Conservation (phyloP, 805 yeast species). For the Metschnikowia hibisci region DNA sequence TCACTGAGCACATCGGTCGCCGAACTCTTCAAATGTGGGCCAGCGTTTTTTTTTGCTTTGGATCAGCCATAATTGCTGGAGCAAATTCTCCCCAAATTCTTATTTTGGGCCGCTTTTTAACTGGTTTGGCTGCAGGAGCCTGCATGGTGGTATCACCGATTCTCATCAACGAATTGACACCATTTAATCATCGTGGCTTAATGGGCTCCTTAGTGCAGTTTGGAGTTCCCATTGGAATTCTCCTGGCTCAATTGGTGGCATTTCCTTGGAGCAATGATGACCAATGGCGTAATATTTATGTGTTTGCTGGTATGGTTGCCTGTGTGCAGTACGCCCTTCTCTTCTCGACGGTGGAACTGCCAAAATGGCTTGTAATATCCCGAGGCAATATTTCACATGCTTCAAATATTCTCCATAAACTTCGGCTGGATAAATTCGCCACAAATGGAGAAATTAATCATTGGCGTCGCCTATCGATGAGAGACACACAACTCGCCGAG, state of each 20-base stretch:
- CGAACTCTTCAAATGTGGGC: conserved; percentile 15
- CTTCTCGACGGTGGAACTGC: conserved; percentile 38
- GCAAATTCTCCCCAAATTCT: conserved; percentile 21
- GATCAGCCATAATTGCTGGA: conserved; percentile 27
- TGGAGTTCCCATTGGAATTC: conserved; percentile 37
- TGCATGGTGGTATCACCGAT: conserved; percentile 40
- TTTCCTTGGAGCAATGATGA: conserved; percentile 32
- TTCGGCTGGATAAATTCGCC: conserved; percentile 30
- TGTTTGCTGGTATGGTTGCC: conserved; percentile 24
- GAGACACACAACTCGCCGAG: conserved; percentile 3
- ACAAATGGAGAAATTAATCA: conserved; percentile 34
- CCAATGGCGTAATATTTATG: conserved; percentile 37
- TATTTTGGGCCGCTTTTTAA: conserved; percentile 30
- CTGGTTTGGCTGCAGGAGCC: conserved; percentile 39
- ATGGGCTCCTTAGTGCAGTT: conserved; percentile 39
- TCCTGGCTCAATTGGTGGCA: conserved; percentile 31
- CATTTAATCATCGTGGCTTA: conserved; percentile 38
- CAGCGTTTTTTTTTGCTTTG: conserved; percentile 23
- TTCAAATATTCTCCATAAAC: conserved; percentile 22
- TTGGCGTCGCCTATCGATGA: conserved; percentile 29
- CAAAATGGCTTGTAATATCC: conserved; percentile 39
- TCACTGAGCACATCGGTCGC: conserved; percentile 25
- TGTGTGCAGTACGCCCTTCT: conserved; percentile 27
- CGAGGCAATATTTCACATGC: conserved; percentile 29
- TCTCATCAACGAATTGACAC: conserved; percentile 38